These are phyloP conservation scores for Flaveria robusta DNA, from an alignment of 129 eudicot species.

Conservation along the genomic window DNA sequence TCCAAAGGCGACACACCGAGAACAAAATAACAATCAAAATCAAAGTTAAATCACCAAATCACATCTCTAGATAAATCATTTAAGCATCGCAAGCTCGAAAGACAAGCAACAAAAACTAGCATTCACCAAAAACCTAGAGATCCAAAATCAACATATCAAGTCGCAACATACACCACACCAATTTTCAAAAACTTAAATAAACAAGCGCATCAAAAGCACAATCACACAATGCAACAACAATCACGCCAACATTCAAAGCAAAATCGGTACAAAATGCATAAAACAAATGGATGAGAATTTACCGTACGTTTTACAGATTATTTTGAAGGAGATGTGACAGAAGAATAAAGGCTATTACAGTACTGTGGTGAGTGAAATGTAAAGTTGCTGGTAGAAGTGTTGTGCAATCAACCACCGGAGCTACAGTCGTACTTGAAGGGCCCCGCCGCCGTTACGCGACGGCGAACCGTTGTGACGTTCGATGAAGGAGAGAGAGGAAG, in stretches of 20 bases:
- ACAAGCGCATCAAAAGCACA: neutral
- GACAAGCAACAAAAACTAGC: neutral
- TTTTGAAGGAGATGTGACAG: conserved; percentile 7
- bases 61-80: neutral
- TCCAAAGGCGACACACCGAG: neutral
- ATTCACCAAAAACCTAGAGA: conserved; percentile 19
- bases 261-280: neutral
- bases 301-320: conserved; percentile 22
- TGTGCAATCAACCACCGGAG: conserved; percentile 7
- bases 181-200: neutral
- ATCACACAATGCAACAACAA: conserved; percentile 5
- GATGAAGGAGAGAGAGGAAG: conserved; percentile 45
- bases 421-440: conserved; percentile 9
- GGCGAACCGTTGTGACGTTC: conserved; percentile 75
- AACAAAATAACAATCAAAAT: conserved; percentile 3
- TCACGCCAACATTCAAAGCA: too few relatives aligned
- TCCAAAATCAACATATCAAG: neutral
- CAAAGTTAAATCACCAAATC: conserved; percentile 9
- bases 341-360: conserved; percentile 1
- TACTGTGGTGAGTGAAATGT: conserved; percentile 2
- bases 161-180: conserved; percentile 19
- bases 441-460: conserved; percentile 50
- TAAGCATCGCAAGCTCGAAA: conserved; percentile 21
- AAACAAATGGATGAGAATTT: neutral
- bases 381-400: neutral